Conservation (phyloP, 2,329 filamentous ascomycete genomes). For the Blastomyces parvus region DNA sequence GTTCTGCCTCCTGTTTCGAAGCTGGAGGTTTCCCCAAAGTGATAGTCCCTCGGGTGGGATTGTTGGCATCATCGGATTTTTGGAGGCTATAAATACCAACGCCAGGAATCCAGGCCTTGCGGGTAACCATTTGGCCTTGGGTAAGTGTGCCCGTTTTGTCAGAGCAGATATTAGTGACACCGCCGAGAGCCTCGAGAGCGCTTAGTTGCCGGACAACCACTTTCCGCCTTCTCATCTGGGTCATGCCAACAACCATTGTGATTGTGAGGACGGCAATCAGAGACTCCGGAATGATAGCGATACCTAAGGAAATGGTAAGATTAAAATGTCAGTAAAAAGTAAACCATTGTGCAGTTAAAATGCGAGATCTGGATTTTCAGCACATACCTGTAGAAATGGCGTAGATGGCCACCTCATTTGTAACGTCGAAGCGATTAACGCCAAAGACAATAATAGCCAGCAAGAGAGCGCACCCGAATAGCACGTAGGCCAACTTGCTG, state of each 20-base stretch:
- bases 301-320: conserved; percentile 24
- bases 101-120: conserved; percentile 48
- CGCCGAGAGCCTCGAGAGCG: conserved; percentile 48
- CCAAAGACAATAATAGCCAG: conserved; percentile 55
- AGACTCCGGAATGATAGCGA: conserved; percentile 55
- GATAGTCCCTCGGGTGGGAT: conserved; percentile 45
- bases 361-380: background rate
- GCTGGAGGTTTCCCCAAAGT: conserved; percentile 28
- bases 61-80: conserved; percentile 44
- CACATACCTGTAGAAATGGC: conserved; percentile 43
- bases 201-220: conserved; percentile 47
- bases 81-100: conserved; percentile 45
- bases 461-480: conserved; percentile 62
- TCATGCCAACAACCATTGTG: conserved; percentile 50
- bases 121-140: conserved; percentile 51
- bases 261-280: conserved; percentile 55
- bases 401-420: conserved; percentile 52
- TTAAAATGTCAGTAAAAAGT: conserved; percentile 3
- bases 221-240: conserved; percentile 44
- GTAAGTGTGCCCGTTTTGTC: conserved; percentile 50
- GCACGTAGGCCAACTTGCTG: conserved; percentile 70
- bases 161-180: conserved; percentile 49
- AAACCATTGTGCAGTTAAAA: background rate
- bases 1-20: conserved; percentile 24
- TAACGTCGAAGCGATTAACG: conserved; percentile 47